Evolutionary conservation across 1,284 basidiomycete species (phyloP), one percentile per base, ranked within the genome.

Genomic region (Moesziomyces parantarcticus): DNA sequence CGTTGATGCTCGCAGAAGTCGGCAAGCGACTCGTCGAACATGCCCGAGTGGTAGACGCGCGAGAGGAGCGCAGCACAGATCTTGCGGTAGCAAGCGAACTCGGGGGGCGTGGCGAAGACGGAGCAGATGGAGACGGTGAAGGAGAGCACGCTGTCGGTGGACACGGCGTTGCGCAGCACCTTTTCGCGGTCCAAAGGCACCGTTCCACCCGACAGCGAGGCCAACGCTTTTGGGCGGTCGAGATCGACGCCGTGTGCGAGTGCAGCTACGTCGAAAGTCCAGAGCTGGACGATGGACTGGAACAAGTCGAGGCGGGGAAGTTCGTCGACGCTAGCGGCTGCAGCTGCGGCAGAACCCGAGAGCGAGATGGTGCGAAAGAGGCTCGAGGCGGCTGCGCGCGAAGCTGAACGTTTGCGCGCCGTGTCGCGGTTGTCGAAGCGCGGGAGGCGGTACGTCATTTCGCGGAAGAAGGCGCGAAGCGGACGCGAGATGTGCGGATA

Each of bases 271-370:
- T 81, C 76, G 11, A 68, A 56, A 22, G 55, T 69, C 76, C 78
- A 79, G 8, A 81, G 63, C 56, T 77, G 70, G 34, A 79, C 14
- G 50, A 77, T 81, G 21, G 74, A 76, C 39, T 75, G 67, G 14
- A 81, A 53, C 25, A 81, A 50, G 26, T 81, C 75, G 18, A 61
- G 34, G 11, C 75, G 64, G 21, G 68, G 70, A 14, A 54, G 48
- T 42, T 80, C 78, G 36, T 80, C 78, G 34, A 64, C 32, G 32
- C 56, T 63, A 16, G 59, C 42, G 18, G 61, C 65, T 5, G 67
- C 67, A 14, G 49, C 51, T 4, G 63, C 63, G 18, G 55, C 58
- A 2, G 66, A 62, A 14, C 49, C 60, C 7, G 66, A 69, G 5
- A 63, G 52, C 18, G 60, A 63, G 22, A 55, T 44, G 34, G 39